A percentile compares a stretch with the other conserved stretches of the same genome.
phyloP scores from a whole-genome alignment of 164 flowering plant genomes.

The Stephania cephalantha region DNA sequence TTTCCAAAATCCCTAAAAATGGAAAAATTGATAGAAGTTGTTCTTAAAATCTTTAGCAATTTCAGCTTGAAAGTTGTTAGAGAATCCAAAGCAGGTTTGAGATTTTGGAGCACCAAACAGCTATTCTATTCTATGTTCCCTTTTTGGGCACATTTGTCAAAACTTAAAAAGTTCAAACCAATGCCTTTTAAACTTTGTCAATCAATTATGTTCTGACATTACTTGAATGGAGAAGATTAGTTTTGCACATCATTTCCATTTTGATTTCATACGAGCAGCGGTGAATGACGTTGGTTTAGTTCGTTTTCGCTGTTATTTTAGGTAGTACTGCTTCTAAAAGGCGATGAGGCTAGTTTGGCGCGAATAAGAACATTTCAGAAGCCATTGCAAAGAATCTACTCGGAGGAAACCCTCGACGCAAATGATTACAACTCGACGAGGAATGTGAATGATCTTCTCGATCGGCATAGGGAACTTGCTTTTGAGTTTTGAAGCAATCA shows the following conservation, averaged over 20 bases:
- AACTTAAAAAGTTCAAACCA: no score
- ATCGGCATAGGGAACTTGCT: slow-evolving; percentile 44
- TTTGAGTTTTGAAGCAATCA: slow-evolving; percentile 23
- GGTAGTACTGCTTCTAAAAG: slow-evolving; percentile 59
- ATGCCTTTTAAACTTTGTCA: no score
- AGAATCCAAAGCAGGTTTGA: no score
- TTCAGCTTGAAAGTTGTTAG: no score
- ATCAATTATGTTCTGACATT: not conserved
- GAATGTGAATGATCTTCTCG: slow-evolving; percentile 37
- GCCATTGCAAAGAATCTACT: slow-evolving; percentile 48
- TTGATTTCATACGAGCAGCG: not conserved
- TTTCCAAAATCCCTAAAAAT: no score
- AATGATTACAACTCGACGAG: slow-evolving; percentile 55
- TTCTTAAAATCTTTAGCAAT: no score
- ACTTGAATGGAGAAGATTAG: not conserved
- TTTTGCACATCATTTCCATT: not conserved
- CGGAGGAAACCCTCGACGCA: slow-evolving; percentile 45
- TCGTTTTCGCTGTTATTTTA: slow-evolving; percentile 22
- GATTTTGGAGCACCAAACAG: no score
- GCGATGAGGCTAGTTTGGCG: slow-evolving; percentile 34
- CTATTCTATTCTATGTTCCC: no score
- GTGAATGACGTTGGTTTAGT: not conserved
- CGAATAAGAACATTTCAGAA: slow-evolving; percentile 21
- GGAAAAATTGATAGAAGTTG: no score
- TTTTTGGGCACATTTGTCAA: no score